Percentiles rank a stretch among this genome's conserved stretches.
phyloP scores from a whole-genome alignment of 768 basidiomycete species.

The Tulasnella sp. region DNA sequence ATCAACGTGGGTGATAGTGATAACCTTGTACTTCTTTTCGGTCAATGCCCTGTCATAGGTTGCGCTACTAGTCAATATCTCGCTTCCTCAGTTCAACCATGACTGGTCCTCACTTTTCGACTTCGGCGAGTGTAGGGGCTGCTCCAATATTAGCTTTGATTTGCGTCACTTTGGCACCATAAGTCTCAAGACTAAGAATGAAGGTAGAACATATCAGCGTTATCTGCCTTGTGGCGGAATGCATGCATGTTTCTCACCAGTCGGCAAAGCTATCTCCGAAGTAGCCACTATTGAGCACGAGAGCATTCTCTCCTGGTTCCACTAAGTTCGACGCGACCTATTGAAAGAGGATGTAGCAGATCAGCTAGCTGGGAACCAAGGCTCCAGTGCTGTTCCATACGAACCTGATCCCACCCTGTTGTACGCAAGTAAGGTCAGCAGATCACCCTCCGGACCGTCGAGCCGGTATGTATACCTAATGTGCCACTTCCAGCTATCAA shows the following conservation, averaged over 20 bases:
- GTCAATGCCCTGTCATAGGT: constrained; percentile 39
- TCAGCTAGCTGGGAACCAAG: too few species aligned
- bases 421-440: neutral
- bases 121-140: constrained; percentile 46
- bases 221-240: too few species aligned
- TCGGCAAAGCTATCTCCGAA: constrained; percentile 87
- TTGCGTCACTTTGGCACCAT: constrained; percentile 80
- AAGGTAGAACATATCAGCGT: neutral
- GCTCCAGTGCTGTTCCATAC: constrained; percentile 19
- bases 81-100: neutral
- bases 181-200: constrained; percentile 77
- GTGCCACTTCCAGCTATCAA: constrained; percentile 91
- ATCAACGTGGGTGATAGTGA: constrained; percentile 94
- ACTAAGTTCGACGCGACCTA: constrained; percentile 85
- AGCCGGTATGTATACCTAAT: constrained; percentile 33
- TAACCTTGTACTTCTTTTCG: constrained; percentile 71
- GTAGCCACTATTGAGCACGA: constrained; percentile 85
- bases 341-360: neutral
- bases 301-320: constrained; percentile 52
- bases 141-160: constrained; percentile 74
- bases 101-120: constrained; percentile 38
- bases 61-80: too few species aligned
- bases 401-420: constrained; percentile 81
- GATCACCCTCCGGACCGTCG: neutral
- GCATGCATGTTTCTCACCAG: too few species aligned